Conservation (phyloP, 306 rosid genomes). For the Inga oerstediana region DNA sequence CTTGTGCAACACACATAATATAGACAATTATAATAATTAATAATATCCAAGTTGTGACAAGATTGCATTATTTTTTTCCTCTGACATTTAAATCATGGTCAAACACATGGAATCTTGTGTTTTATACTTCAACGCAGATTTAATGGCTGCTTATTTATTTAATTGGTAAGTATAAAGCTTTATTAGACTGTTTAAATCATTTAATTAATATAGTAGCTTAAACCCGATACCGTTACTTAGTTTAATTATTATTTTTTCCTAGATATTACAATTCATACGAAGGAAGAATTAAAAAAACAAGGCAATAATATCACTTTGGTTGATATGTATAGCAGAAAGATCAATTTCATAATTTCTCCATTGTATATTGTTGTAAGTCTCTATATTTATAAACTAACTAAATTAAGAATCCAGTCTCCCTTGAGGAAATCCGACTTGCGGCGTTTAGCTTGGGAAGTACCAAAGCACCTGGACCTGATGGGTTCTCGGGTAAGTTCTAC, state of each 20-base stretch:
- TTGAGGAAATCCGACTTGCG: too few relatives aligned
- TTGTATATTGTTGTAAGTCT: neutral
- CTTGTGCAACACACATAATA: neutral
- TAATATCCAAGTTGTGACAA: neutral
- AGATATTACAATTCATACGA: neutral
- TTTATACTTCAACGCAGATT: neutral
- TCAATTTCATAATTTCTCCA: neutral
- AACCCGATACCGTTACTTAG: neutral
- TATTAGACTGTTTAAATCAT: neutral
- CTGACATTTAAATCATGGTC: neutral
- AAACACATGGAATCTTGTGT: neutral
- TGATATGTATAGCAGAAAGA: neutral
- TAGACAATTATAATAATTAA: neutral
- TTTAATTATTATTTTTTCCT: neutral
- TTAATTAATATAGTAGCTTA: neutral
- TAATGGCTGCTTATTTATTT: neutral
- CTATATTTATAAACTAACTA: too few relatives aligned
- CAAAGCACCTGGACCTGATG: too few relatives aligned
- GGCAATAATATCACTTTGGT: neutral
- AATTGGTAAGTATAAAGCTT: neutral
- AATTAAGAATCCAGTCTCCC: too few relatives aligned
- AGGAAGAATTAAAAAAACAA: neutral
- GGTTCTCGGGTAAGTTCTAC: too few relatives aligned
- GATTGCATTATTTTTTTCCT: neutral
- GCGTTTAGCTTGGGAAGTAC: too few relatives aligned